Evolutionary conservation across 169 alveolate genomes (phyloP).

Genomic region (Plasmodium vivax): DNA sequence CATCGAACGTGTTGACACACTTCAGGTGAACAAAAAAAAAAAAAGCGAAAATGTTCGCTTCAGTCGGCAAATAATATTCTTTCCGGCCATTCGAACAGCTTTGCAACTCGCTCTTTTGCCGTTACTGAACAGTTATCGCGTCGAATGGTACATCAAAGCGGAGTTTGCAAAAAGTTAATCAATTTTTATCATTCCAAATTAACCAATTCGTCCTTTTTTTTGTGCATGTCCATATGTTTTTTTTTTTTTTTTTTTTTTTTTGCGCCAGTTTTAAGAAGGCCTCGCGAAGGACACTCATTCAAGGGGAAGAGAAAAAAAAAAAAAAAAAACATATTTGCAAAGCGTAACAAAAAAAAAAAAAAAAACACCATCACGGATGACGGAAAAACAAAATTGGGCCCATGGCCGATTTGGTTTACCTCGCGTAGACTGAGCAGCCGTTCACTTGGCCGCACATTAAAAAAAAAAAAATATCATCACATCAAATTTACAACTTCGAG

Average conservation of each 20-base stretch:
- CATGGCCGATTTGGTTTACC: not conserved
- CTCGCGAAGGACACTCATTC: not conserved
- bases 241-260: too few relatives aligned
- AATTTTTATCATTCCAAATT: not conserved
- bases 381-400: not conserved
- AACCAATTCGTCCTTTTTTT: not conserved
- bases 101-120: not conserved
- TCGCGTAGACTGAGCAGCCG: not conserved
- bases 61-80: too few relatives aligned
- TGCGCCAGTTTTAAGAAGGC: not conserved
- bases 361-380: not conserved
- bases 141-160: not conserved
- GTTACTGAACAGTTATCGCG: not conserved
- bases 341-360: not conserved
- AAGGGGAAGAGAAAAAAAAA: not conserved
- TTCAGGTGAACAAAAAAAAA: not conserved
- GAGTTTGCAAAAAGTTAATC: not conserved
- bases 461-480: not conserved
- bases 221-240: not conserved
- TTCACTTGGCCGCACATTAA: not conserved
- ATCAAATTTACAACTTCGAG: too few relatives aligned
- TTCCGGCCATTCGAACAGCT: not conserved
- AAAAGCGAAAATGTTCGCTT: not conserved
- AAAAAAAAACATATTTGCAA: too few relatives aligned
- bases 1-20: not conserved